Percentiles rank a stretch among this genome's conserved stretches.
Conservation (phyloP, 1,284 basidiomycete genomes). For the Trametes versicolor region DNA sequence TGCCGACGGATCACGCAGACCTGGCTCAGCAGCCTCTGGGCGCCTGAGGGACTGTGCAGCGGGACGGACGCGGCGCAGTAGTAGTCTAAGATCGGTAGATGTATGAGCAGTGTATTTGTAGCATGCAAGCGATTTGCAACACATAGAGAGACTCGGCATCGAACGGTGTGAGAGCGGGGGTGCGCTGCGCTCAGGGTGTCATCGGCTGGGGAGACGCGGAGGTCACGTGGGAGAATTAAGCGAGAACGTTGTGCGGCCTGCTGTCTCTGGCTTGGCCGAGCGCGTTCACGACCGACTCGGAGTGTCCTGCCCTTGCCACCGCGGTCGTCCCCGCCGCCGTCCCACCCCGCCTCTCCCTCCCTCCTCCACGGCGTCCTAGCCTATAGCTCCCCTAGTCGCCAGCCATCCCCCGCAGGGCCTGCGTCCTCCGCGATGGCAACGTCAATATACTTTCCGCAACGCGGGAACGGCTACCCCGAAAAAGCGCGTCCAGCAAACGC, state of each 20-base stretch:
- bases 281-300: conserved; percentile 16
- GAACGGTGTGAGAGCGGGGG: not conserved
- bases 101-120: conserved; percentile 34
- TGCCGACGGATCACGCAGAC: conserved; percentile 89
- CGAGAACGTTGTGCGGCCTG: conserved; percentile 1
- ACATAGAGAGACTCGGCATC: conserved; percentile 20
- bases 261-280: conserved; percentile 15
- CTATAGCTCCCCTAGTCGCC: conserved; percentile 34
- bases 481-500: conserved; percentile 55
- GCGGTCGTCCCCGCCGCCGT: conserved; percentile 22
- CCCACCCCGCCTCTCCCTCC: conserved; percentile 6
- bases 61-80: conserved; percentile 7
- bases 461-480: conserved; percentile 57
- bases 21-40: conserved; percentile 79
- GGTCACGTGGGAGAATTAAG: conserved; percentile 12
- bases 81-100: conserved; percentile 14
- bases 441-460: conserved; percentile 57
- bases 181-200: not conserved
- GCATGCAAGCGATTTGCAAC: conserved; percentile 19
- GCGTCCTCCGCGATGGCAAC: conserved; percentile 52
- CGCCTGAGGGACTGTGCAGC: conserved; percentile 16
- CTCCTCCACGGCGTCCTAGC: conserved; percentile 31
- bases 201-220: not conserved
- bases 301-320: conserved; percentile 5
- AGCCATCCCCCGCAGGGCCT: conserved; percentile 16